phyloP scores from a whole-genome alignment of 805 yeast species.

The Cyberlindnera americana region DNA sequence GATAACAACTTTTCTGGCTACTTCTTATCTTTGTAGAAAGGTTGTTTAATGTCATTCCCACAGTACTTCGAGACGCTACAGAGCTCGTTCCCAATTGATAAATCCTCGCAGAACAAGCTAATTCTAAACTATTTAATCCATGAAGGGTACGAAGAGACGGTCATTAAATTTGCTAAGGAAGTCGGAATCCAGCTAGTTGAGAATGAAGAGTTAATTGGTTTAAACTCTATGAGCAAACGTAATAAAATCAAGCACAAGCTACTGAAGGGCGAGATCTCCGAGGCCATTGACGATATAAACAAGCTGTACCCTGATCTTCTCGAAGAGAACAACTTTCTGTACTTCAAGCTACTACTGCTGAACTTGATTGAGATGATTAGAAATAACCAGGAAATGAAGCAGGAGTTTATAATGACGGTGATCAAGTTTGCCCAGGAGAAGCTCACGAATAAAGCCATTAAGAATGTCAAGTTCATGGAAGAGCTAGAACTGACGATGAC shows the following conservation, averaged over 20 bases:
- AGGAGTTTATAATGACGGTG: constrained; percentile 48
- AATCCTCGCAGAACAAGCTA: constrained; percentile 30
- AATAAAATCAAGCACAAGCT: constrained; percentile 50
- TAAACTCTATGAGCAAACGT: constrained; percentile 49
- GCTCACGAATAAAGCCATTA: constrained; percentile 57
- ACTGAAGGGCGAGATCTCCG: constrained; percentile 55
- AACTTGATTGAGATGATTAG: constrained; percentile 76
- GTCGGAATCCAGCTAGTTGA: constrained; percentile 29
- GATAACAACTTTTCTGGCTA: too few species aligned
- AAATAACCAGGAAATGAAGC: constrained; percentile 31
- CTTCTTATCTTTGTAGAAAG: too few species aligned
- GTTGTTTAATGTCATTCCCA: background rate
- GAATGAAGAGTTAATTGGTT: constrained; percentile 33
- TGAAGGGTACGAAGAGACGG: constrained; percentile 74
- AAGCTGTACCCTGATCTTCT: constrained; percentile 60
- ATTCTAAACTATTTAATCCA: constrained; percentile 71
- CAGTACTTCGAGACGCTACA: background rate
- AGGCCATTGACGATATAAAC: constrained; percentile 54
- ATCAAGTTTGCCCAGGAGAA: constrained; percentile 59
- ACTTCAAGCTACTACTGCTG: constrained; percentile 68
- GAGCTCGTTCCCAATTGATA: constrained; percentile 3
- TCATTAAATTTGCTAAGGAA: constrained; percentile 35
- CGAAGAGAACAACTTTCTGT: constrained; percentile 59
- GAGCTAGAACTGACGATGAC: constrained; percentile 86
- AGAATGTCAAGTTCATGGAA: constrained; percentile 54